phyloP scores from a whole-genome alignment of 192 early-diverging fungal genomes.

The Chytriomyces confervae region DNA sequence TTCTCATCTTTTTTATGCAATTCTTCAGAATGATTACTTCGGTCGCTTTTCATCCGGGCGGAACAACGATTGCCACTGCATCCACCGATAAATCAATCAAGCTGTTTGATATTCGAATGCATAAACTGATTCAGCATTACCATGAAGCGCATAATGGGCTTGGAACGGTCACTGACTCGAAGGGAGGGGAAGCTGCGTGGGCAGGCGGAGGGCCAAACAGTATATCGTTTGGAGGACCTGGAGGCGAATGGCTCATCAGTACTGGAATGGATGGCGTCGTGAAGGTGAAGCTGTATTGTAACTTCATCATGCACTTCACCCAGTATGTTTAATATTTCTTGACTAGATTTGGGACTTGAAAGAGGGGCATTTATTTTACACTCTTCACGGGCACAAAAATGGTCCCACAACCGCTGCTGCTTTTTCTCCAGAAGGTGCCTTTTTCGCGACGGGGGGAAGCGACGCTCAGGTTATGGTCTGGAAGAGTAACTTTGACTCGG shows the following conservation, averaged over 20 bases:
- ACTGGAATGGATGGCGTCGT: slow-evolving; percentile 64
- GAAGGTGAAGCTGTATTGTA: slow-evolving; percentile 42
- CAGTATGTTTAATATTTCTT: not conserved
- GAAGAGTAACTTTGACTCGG: slow-evolving; percentile 62
- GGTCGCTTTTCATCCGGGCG: slow-evolving; percentile 60
- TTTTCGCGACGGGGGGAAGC: slow-evolving; percentile 64
- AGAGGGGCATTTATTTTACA: slow-evolving; percentile 69
- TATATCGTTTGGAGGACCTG: slow-evolving; percentile 58
- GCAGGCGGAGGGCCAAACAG: slow-evolving; percentile 60
- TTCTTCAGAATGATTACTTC: slow-evolving; percentile 54
- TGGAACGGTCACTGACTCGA: slow-evolving; percentile 2
- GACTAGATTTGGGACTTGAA: slow-evolving; percentile 66
- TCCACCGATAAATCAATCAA: slow-evolving; percentile 64
- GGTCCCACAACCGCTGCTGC: slow-evolving; percentile 63
- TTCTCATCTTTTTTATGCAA: slow-evolving; percentile 5
- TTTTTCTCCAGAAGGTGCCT: slow-evolving; percentile 61
- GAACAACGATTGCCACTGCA: slow-evolving; percentile 57
- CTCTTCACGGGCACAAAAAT: slow-evolving; percentile 63
- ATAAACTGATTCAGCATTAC: slow-evolving; percentile 66
- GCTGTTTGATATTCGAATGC: slow-evolving; percentile 64
- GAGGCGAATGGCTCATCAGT: slow-evolving; percentile 61
- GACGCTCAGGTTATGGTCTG: slow-evolving; percentile 66
- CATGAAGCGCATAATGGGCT: slow-evolving; percentile 54
- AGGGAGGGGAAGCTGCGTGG: slow-evolving; percentile 29
- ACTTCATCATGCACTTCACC: slow-evolving; percentile 14